These are phyloP conservation scores for Garcia nutans DNA, from an alignment of 345 rosid species.

Conservation along the genomic window DNA sequence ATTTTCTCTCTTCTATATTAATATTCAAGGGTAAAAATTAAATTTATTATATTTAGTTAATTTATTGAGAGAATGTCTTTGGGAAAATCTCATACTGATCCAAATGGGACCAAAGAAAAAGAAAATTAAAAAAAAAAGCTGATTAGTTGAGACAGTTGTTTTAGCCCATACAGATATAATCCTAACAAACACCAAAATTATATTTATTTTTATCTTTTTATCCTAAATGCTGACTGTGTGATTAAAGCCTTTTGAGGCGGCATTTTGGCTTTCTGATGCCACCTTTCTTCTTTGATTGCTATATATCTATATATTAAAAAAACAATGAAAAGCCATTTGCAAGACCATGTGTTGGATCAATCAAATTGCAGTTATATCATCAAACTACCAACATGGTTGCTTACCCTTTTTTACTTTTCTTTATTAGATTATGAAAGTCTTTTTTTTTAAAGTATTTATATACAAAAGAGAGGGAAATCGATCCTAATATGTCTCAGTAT, in stretches of 20 bases:
- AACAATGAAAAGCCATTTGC: not conserved
- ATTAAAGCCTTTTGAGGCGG: constrained; percentile 47
- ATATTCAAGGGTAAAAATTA: too few species aligned
- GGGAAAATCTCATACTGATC: not conserved
- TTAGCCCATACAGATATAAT: not conserved
- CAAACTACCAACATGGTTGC: not conserved
- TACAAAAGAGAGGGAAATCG: too few species aligned
- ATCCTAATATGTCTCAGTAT: too few species aligned
- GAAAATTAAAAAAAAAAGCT: not conserved
- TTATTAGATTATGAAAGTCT: not conserved
- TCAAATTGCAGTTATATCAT: not conserved
- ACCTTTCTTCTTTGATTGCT: not conserved
- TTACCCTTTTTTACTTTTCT: not conserved
- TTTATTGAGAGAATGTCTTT: not conserved
- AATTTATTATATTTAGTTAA: too few species aligned
- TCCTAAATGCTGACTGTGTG: constrained; percentile 19
- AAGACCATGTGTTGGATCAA: not conserved
- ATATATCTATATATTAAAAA: not conserved
- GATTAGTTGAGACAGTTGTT: constrained; percentile 21
- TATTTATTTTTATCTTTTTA: not conserved
- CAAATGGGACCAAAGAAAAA: not conserved
- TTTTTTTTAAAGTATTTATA: too few species aligned
- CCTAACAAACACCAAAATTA: not conserved
- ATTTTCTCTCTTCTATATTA: too few species aligned
- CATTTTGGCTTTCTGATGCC: constrained; percentile 46